Evolutionary conservation across 225 moss, liverwort and hornwort genomes (phyloP).

Genomic region (Marchantia paleacea): DNA sequence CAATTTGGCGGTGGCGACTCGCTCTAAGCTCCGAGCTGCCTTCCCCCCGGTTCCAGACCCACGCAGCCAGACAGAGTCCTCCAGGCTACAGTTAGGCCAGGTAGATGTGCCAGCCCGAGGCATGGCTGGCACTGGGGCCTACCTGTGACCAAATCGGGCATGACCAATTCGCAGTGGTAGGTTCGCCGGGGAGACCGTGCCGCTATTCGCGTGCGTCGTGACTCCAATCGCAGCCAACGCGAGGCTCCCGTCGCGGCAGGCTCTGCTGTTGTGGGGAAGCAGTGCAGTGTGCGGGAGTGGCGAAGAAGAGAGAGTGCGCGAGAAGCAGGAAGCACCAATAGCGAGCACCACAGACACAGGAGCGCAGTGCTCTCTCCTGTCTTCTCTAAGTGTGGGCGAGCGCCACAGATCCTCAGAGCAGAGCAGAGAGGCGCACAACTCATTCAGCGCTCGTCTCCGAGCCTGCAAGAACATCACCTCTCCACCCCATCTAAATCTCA

Average conservation of each 20-base stretch:
- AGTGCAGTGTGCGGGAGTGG: constrained; percentile 7
- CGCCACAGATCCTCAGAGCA: constrained; percentile 10
- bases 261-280: background rate
- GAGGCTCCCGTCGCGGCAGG: constrained; percentile 7
- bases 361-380: background rate
- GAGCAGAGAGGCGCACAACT: constrained; percentile 5
- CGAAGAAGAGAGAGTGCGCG: background rate
- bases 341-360: background rate
- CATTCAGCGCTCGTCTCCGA: constrained; percentile 4
- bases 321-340: background rate
- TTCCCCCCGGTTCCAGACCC: background rate
- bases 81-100: constrained; percentile 21
- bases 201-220: constrained; percentile 24
- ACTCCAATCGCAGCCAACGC: constrained; percentile 2
- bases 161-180: constrained; percentile 10
- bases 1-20: background rate
- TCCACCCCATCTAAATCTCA: background rate
- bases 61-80: background rate
- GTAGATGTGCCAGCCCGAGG: constrained; percentile 36
- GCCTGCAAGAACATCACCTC: constrained; percentile 3
- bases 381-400: constrained; percentile 11
- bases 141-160: constrained; percentile 24
- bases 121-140: constrained; percentile 32
- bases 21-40: background rate
- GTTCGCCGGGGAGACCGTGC: constrained; percentile 14